Evolutionary conservation across 768 basidiomycete species (phyloP), one percentile per base, ranked within the genome.

Genomic region (Pilatotrama ljubarskyi): DNA sequence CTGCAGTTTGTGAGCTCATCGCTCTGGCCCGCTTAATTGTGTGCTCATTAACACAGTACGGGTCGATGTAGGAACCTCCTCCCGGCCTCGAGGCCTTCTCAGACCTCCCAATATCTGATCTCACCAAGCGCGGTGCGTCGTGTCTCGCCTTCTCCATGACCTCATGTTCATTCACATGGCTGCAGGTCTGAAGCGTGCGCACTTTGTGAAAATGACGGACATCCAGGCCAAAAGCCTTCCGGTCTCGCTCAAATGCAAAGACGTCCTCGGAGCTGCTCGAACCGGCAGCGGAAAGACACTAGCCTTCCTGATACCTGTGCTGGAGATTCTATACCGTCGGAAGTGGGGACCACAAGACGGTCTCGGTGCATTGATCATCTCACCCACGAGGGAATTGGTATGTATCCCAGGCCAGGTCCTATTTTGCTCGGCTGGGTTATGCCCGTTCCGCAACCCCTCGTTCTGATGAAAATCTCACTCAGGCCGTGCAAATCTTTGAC

Each of bases 401-500:
- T 49, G 87, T 78, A 14, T 32, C 29, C 29, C 10, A n/a, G n/a
- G 29, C 10, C 29, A 4, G 29, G 5, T 32, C 4, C 29, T 32
- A 4, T 32, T 10, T 32, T 32, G 5, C 29, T 4, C 29, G 29
- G 5, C 10, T 4, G 29, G 4, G 29, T 32, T 32, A 32, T 32
- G 4, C 10, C 29, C 29, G 5, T 32, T 32, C 5, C 17, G 49
- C 32, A 20, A 51, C 24, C 2, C 18, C 13, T 7, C 36, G 36
- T 51, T 15, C 50, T 37, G 50, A 24, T 4, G 11, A 7, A 17
- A n/a, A n/a, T 9, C 47, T 35, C 18, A 15, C 25, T 0, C 65
- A 95, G 93, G 96, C 96, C 1, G 91, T 98, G 17, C 97, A 99
- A 79, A 99, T 98, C 59, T 99, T 98, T 70, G 93, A 96, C 46